These are phyloP conservation scores for Colletotrichum orchidophilum DNA, from an alignment of 2,329 filamentous ascomycete species.

Conservation along the genomic window DNA sequence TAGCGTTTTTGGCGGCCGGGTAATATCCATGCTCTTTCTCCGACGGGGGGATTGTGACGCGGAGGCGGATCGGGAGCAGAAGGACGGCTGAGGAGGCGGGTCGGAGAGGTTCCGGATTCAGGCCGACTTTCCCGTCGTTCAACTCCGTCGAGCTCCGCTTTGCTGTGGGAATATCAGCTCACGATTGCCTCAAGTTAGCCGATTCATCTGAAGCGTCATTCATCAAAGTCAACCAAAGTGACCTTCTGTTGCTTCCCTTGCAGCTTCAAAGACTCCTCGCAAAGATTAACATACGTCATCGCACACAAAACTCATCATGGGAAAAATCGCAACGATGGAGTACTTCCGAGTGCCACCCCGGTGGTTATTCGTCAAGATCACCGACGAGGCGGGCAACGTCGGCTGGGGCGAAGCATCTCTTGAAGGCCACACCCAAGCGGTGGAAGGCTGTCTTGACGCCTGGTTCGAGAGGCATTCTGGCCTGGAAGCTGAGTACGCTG, in stretches of 20 bases:
- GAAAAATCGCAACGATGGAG: constrained; percentile 72
- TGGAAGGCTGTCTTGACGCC: constrained; percentile 78
- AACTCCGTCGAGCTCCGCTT: constrained; percentile 24
- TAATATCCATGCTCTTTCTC: constrained; percentile 1
- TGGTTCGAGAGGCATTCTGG: constrained; percentile 70
- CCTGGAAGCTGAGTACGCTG: constrained; percentile 73
- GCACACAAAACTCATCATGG: constrained; percentile 52
- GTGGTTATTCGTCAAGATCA: constrained; percentile 83
- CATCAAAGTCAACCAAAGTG: no score
- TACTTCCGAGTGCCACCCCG: constrained; percentile 80
- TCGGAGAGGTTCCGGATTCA: constrained; percentile 24
- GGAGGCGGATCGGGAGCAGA: constrained; percentile 13
- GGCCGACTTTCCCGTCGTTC: constrained; percentile 13
- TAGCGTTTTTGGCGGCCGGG: constrained; percentile 1
- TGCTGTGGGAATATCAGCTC: constrained; percentile 10
- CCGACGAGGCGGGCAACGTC: constrained; percentile 68
- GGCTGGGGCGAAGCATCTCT: constrained; percentile 82
- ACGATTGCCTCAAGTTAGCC: constrained; percentile 19
- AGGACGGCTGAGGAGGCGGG: not conserved
- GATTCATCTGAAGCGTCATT: not conserved
- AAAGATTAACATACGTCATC: not conserved
- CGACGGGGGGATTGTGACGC: constrained; percentile 7
- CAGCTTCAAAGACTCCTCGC: not conserved
- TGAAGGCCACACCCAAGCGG: constrained; percentile 77
- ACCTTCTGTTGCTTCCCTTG: not conserved